A percentile compares a stretch with the other conserved stretches of the same genome.
phyloP scores from a whole-genome alignment of 192 early-diverging fungal species.

The Gaertneriomyces semiglobifer region DNA sequence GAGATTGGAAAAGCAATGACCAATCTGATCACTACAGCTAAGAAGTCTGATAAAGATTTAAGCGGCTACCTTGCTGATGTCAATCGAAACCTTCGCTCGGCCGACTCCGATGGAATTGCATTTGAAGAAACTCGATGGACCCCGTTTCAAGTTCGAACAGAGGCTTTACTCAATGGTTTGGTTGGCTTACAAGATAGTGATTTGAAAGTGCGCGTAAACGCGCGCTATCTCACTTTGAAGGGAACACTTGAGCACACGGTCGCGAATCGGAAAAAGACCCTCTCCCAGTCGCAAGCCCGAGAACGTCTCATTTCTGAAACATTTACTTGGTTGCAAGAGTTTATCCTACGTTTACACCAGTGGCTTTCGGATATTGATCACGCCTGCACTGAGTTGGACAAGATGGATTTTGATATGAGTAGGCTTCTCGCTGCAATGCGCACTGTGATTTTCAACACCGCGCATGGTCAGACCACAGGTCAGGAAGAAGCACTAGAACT shows the following conservation, averaged over 20 bases:
- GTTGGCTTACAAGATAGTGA: not conserved
- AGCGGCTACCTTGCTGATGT: not conserved
- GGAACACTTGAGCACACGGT: not conserved
- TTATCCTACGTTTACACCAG: not conserved
- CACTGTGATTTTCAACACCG: slow-evolving; percentile 17
- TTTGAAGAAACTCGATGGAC: slow-evolving; percentile 15
- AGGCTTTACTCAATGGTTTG: slow-evolving; percentile 1
- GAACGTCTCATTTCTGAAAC: not conserved
- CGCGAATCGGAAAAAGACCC: not conserved
- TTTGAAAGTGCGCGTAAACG: not conserved
- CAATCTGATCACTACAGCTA: not conserved
- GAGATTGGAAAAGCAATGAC: slow-evolving; percentile 1
- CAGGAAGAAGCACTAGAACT: slow-evolving; percentile 13
- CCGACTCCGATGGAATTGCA: not conserved
- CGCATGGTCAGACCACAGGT: slow-evolving; percentile 13
- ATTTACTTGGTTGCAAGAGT: slow-evolving; percentile 1
- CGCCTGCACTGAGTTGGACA: not conserved
- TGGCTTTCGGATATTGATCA: slow-evolving; percentile 6
- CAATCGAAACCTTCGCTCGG: not conserved
- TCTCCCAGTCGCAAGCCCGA: not conserved
- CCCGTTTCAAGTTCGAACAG: slow-evolving; percentile 14
- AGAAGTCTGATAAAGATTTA: not conserved
- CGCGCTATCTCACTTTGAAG: no score
- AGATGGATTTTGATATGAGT: slow-evolving; percentile 4
- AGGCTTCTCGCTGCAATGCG: slow-evolving; percentile 18